Percentiles rank a stretch among this genome's conserved stretches.
Evolutionary conservation across 2,329 filamentous ascomycete species (phyloP).

Genomic region (Colletotrichum agaves): DNA sequence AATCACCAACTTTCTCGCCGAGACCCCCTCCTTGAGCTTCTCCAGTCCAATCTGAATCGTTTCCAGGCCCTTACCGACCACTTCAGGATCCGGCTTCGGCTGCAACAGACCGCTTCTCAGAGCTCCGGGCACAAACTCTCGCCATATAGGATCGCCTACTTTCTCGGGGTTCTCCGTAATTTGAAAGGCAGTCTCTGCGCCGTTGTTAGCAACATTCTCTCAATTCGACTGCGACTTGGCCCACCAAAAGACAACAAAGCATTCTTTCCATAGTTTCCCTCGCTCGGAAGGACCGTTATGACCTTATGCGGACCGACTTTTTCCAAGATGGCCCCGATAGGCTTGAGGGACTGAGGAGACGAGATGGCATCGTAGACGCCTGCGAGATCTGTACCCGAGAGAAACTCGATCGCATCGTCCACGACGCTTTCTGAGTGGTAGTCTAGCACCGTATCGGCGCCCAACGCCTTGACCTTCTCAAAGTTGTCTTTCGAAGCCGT

Average conservation of each 20-base stretch:
- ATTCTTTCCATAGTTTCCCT: conserved; percentile 14
- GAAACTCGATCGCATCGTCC: conserved; percentile 30
- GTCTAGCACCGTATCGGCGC: conserved; percentile 56
- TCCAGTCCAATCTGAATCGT: conserved; percentile 6
- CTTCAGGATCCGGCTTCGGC: background rate
- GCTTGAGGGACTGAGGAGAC: background rate
- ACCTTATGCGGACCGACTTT: background rate
- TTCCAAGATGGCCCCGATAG: conserved; percentile 9
- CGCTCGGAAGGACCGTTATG: background rate
- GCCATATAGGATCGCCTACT: background rate
- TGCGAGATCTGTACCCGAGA: background rate
- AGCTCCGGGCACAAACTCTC: background rate
- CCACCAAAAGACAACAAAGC: background rate
- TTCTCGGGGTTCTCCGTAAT: background rate
- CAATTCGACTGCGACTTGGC: fast-evolving
- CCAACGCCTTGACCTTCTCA: conserved; percentile 53
- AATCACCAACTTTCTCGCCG: conserved; percentile 5
- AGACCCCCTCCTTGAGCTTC: conserved; percentile 5
- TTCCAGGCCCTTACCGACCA: conserved; percentile 11
- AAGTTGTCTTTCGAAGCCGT: conserved; percentile 56
- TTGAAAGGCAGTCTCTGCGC: background rate
- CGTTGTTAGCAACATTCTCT: background rate
- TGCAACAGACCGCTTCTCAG: conserved; percentile 7
- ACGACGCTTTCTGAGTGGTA: conserved; percentile 49
- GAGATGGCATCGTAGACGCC: conserved; percentile 19